A percentile compares a stretch with the other conserved stretches of the same genome.
phyloP scores from a whole-genome alignment of 1,284 basidiomycete genomes.

The Pseudozyma sp. region DNA sequence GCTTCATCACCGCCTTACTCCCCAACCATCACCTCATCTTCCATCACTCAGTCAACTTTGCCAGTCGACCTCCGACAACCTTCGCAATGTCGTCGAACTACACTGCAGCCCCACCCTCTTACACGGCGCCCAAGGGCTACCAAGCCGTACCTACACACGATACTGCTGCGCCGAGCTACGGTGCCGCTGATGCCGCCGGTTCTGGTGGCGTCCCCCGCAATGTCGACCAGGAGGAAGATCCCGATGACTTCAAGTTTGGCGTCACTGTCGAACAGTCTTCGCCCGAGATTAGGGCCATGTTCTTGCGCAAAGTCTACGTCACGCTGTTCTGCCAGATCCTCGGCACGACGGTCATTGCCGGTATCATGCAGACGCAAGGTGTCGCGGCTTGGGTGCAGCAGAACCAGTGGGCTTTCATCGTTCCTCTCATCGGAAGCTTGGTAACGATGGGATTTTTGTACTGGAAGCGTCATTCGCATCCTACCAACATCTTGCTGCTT shows the following conservation, averaged over 20 bases:
- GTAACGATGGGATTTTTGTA: constrained; percentile 81
- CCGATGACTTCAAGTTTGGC: constrained; percentile 67
- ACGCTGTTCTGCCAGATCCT: constrained; percentile 65
- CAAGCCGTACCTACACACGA: constrained; percentile 35
- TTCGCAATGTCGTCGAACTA: constrained; percentile 31
- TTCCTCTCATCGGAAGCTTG: constrained; percentile 80
- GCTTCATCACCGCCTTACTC: neutral
- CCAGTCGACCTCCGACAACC: neutral
- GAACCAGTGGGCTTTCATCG: constrained; percentile 61
- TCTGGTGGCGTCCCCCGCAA: constrained; percentile 27
- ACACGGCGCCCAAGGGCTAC: constrained; percentile 42
- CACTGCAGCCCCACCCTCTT: constrained; percentile 36
- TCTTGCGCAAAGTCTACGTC: constrained; percentile 62
- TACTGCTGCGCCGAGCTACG: constrained; percentile 26
- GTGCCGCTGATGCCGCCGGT: constrained; percentile 31
- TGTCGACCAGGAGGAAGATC: constrained; percentile 57
- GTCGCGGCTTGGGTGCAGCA: constrained; percentile 57
- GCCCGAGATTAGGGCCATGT: constrained; percentile 64
- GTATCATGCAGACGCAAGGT: constrained; percentile 47
- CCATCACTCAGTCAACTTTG: neutral
- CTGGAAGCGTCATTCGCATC: constrained; percentile 88
- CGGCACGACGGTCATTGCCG: constrained; percentile 58
- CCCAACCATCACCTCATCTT: constrained; percentile 2
- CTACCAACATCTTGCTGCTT: constrained; percentile 82
- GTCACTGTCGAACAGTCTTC: constrained; percentile 66